Base-by-base conservation (phyloP, 2,329 filamentous ascomycete species). In the Blastomyces percursus region DNA sequence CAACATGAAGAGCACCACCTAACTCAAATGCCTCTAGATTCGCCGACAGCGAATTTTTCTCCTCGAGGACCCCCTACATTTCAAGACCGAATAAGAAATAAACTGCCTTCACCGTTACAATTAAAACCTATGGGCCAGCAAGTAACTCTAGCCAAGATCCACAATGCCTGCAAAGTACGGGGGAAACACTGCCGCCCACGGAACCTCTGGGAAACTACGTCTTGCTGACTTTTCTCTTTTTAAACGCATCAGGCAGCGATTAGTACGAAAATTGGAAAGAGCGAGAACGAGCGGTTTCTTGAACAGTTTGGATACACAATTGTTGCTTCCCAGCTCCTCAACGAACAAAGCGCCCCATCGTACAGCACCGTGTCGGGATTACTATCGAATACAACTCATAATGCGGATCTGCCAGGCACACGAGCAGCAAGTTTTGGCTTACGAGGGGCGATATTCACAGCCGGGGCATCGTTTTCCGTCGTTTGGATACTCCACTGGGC, bases 261-360 rank as follows among this genome's bases (percentile, higher is more conserved):
- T 63, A 88, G 63, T 32, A 64, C 66, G n/a, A 65, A 61, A 38
- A 67, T 96, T 66, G 87, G 89, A 62, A 82, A 87, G 67, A 85
- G 84, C 68, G 91, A 96, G 69, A 95, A 92, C 72, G 83, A 87
- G 68, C 87, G 86, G 67, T 96, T 96, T 70, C 82, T 96, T 64
- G 92, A 96, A 75, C 89, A 91, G 71, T 96, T 96, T 71, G 89
- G 92, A 66, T 96, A 96, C 76, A 88, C 90, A 27, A 90, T 96
- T 67, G 89, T 96, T 71, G 91, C 91, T 59, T 96, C 92, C 27
- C 91, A 96, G 73, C 82, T 96, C 16, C 80, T 96, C 50, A 91
- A 85, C 70, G 88, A 84, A 83, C 74, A 76, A 64, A 75, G 71
- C 62, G 73, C 76, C 14, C 73, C 74, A 4, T 75, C 75, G 48